Evolutionary conservation across 495 filamentous ascomycete genomes (phyloP).

Genomic region (Penicillium macrosclerotiorum): DNA sequence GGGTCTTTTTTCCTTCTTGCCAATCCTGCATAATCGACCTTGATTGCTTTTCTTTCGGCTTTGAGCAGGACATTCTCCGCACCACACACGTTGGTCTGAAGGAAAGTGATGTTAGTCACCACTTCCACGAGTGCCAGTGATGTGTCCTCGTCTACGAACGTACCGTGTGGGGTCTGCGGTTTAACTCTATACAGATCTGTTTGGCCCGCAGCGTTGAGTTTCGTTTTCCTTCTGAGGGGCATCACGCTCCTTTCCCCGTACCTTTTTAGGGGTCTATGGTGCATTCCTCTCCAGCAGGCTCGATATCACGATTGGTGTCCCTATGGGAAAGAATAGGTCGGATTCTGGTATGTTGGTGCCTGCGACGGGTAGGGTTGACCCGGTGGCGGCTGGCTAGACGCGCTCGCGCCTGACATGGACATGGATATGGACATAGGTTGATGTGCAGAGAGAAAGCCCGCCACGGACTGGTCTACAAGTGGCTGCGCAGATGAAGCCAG

Average conservation of each 20-base stretch:
- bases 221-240: too few relatives aligned
- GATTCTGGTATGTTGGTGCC: constrained; percentile 5
- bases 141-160: too few relatives aligned
- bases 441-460: constrained; percentile 1
- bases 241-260: too few relatives aligned
- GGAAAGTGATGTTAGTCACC: too few relatives aligned
- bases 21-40: neutral
- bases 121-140: too few relatives aligned
- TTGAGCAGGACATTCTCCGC: too few relatives aligned
- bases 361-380: constrained; percentile 6
- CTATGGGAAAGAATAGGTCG: constrained; percentile 16
- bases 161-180: too few relatives aligned
- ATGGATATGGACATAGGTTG: constrained; percentile 2
- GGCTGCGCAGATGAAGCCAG: neutral
- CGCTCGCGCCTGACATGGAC: constrained; percentile 6
- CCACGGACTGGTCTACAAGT: constrained; percentile 1
- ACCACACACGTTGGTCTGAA: neutral
- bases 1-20: constrained; percentile 4
- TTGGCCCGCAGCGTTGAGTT: too few relatives aligned
- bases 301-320: constrained; percentile 13
- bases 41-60: neutral
- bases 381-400: constrained; percentile 2
- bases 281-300: too few relatives aligned
- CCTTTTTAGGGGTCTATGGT: too few relatives aligned
- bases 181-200: too few relatives aligned